Base-by-base conservation (phyloP, 208 protist genomes). In the Trichomonas tenax region DNA sequence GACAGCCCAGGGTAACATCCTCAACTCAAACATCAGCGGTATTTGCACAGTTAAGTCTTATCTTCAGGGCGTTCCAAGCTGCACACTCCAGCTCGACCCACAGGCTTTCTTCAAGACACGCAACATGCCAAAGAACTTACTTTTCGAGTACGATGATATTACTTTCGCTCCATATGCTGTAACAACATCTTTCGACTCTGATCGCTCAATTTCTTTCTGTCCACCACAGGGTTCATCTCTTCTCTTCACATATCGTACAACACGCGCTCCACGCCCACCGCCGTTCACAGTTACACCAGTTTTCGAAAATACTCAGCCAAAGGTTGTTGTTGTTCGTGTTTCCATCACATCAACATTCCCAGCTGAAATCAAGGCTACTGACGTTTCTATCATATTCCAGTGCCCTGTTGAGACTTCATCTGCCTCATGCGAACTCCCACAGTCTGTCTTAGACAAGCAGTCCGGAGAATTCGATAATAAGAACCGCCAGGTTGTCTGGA, bases 361-460 rank as follows among this genome's bases (percentile, higher is more conserved):
- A 34, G 44, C 26, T 38, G 86, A 93, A 17, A 31, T 34, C 8
- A 34, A 34, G 41, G 44, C 86, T 38, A 48, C 40, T 21, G 86
- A 93, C 38, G 86, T 93, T 51, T 48, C 41, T 34, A 51, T 93
- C 44, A 93, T 93, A n/a, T 93, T 93, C 86, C 86, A 93, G 38
- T 93, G 86, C n/a, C 86, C 86, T 38, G 86, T 93, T 38, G 86
- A 93, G 51, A 93, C 45, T 38, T 93, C 86, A 11, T 48, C 11
- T 38, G 86, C 86, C 15, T 93, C 86, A 34, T 93, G 86, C 26
- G 86, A 93, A 51, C 44, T 93, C 10, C 86, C 86, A 51, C 23
- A 48, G 17, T 48, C 44, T 38, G 86, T 93, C 11, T 14, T n/a
- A 34, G 86, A 48, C 45, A 51, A 41, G 51, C 86, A 93, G 31